phyloP scores from a whole-genome alignment of 164 flowering plant species.

The Houttuynia cordata region DNA sequence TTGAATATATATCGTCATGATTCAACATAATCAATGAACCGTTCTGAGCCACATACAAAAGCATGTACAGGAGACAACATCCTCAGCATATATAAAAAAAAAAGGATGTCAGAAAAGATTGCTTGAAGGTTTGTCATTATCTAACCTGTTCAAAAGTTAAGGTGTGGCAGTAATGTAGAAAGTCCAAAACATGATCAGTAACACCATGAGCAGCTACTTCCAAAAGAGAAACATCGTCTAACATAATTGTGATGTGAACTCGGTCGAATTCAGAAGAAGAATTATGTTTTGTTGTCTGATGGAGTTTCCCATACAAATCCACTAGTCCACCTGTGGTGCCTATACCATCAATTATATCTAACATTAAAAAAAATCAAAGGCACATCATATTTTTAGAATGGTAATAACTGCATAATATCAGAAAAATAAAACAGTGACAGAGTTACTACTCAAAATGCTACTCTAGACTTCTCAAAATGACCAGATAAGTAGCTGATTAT shows the following conservation, averaged over 20 bases:
- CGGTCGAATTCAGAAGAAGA: conserved; percentile 18
- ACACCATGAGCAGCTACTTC: conserved; percentile 72
- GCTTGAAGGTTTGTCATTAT: neutral
- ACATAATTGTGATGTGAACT: conserved; percentile 36
- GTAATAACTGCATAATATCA: too few species aligned
- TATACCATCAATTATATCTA: conserved; percentile 28
- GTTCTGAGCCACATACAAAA: conserved; percentile 26
- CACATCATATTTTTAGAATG: too few species aligned
- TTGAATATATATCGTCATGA: conserved; percentile 66
- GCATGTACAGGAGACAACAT: neutral
- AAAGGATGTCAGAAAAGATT: neutral
- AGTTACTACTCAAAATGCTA: too few species aligned
- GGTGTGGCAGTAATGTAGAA: conserved; percentile 80
- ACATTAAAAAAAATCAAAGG: conserved; percentile 5
- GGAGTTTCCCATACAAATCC: conserved; percentile 47
- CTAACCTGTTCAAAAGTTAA: conserved; percentile 70
- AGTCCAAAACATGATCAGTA: conserved; percentile 45
- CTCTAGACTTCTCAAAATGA: too few species aligned
- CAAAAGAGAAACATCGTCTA: conserved; percentile 79
- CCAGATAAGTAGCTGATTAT: too few species aligned
- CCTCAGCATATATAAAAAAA: neutral
- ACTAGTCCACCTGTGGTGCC: conserved; percentile 28
- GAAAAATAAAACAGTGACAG: too few species aligned
- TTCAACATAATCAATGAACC: conserved; percentile 55
- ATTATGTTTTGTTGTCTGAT: conserved; percentile 30